A percentile compares a stretch with the other conserved stretches of the same genome.
Conservation (phyloP, 352 stramenopile genomes). For the Phytopythium sindhum region DNA sequence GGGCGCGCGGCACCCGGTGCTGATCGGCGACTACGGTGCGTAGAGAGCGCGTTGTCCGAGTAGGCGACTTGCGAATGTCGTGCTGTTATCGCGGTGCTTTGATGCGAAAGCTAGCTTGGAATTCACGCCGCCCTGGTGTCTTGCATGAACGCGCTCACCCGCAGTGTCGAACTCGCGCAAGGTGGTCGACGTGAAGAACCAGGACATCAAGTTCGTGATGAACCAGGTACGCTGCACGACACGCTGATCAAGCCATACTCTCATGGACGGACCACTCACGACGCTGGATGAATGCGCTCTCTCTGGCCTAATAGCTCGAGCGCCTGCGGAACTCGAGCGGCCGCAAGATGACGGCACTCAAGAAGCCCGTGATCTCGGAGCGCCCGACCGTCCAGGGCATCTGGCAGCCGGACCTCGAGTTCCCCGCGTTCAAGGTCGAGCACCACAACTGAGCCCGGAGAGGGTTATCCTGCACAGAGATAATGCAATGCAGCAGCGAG, state of each 20-base stretch:
- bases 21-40: slow-evolving; percentile 84
- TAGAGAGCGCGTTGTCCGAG: not conserved
- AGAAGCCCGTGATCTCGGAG: slow-evolving; percentile 80
- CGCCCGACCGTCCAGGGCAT: slow-evolving; percentile 82
- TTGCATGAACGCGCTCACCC: not conserved
- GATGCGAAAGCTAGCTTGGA: too few species aligned
- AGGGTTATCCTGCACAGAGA: not conserved
- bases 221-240: slow-evolving; percentile 59
- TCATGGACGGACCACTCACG: too few species aligned
- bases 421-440: slow-evolving; percentile 82
- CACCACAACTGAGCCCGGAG: slow-evolving; percentile 27
- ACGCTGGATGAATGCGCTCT: too few species aligned
- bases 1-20: slow-evolving; percentile 70
- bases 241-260: too few species aligned
- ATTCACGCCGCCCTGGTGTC: too few species aligned
- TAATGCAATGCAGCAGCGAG: not conserved
- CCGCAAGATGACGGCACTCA: slow-evolving; percentile 87
- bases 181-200: slow-evolving; percentile 87
- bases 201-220: slow-evolving; percentile 80
- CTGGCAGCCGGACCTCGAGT: slow-evolving; percentile 84
- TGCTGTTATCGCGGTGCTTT: not conserved
- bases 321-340: slow-evolving; percentile 83
- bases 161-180: slow-evolving; percentile 79
- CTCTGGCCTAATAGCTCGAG: slow-evolving; percentile 46
- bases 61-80: not conserved